Evolutionary conservation across 2,329 filamentous ascomycete genomes (phyloP).

Genomic region (Fusarium sterilihyphosum): DNA sequence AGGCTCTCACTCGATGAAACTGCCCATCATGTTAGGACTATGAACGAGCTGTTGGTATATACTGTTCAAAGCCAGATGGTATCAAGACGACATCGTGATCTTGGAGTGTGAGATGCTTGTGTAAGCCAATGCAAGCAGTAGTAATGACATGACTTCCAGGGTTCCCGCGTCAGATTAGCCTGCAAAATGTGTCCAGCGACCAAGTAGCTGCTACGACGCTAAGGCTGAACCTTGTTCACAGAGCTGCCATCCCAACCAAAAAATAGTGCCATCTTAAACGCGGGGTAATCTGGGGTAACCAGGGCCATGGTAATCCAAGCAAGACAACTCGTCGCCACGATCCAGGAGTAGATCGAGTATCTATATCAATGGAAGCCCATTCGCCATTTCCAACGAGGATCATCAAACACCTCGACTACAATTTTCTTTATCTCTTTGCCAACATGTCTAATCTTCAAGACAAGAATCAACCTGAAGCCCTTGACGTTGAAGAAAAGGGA

Average conservation of each 20-base stretch:
- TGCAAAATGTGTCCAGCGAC: too few relatives aligned
- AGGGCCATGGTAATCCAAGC: background rate
- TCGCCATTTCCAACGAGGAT: background rate
- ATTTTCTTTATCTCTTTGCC: background rate
- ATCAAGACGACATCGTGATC: background rate
- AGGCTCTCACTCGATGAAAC: background rate
- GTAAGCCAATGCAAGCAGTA: background rate
- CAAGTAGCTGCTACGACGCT: background rate
- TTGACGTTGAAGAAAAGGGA: constrained; percentile 22
- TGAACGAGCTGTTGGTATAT: accelerated
- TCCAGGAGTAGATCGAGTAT: background rate
- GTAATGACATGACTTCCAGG: background rate
- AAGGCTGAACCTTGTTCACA: constrained; percentile 7
- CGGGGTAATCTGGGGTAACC: constrained; percentile 30
- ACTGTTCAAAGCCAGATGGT: background rate
- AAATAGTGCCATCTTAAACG: background rate
- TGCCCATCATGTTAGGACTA: background rate
- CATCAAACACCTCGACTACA: background rate
- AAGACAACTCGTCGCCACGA: background rate
- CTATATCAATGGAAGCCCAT: constrained; percentile 16
- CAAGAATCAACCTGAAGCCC: background rate
- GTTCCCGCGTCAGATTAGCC: too few relatives aligned
- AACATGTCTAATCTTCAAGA: background rate
- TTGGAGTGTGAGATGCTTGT: background rate
- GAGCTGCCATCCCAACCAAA: background rate